A percentile compares a stretch with the other conserved stretches of the same genome.
These are phyloP conservation scores for Xylaria telfairii DNA, from an alignment of 495 filamentous ascomycete genomes.

Conservation along the genomic window DNA sequence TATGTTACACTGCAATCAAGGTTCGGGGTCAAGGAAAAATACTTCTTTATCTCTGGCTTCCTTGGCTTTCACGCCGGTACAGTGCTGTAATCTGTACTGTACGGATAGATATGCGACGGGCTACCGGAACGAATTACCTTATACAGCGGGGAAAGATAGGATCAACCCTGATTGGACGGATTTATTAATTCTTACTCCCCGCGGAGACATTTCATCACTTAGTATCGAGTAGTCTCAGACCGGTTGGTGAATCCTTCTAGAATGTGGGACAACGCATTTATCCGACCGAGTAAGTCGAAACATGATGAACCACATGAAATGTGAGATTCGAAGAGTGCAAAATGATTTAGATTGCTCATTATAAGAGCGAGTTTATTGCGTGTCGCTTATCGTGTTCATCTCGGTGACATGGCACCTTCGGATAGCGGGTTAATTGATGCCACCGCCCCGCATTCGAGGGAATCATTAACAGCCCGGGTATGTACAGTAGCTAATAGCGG, in stretches of 20 bases:
- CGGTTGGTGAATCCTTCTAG: neutral
- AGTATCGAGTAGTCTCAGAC: neutral
- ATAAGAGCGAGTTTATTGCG: neutral
- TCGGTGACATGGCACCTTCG: neutral
- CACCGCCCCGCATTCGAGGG: neutral
- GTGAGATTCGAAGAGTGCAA: neutral
- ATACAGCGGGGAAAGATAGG: neutral
- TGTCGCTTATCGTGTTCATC: neutral
- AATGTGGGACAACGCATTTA: neutral
- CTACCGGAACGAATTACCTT: constrained; percentile 3
- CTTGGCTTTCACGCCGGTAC: too few species aligned
- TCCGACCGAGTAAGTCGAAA: neutral
- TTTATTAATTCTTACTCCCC: neutral
- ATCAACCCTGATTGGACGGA: neutral
- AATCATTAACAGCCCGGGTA: neutral
- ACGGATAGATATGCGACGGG: constrained; percentile 1
- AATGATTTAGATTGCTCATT: neutral
- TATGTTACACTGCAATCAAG: neutral
- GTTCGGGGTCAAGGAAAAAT: neutral
- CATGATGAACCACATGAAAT: neutral
- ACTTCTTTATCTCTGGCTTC: neutral
- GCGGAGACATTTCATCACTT: neutral
- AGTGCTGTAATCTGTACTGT: too few species aligned
- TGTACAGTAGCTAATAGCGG: neutral
- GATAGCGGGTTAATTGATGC: neutral